Base-by-base conservation (phyloP, 176 grass and related monocot species). In the Triticum dicoccoides region DNA sequence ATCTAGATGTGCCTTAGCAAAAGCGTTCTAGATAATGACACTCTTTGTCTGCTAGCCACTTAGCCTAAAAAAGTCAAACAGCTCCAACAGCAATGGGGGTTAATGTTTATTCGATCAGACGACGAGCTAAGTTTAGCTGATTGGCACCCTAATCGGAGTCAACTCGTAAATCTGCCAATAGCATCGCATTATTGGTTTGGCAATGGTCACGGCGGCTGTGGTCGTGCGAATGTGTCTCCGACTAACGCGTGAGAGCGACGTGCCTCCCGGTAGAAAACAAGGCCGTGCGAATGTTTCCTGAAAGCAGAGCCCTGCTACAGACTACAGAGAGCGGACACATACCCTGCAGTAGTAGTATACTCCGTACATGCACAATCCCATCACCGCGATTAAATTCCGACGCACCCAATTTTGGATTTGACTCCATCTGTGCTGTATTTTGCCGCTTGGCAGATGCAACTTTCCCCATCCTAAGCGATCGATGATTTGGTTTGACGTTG, bases 191-290 rank as follows among this genome's bases (percentile, higher is more conserved):
- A 12, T 33, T 67, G 78, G 41, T 29, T 54, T 33, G 27, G 18
- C 11, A 69, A 21, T 34, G 34, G 58, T 32, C 34, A 14, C 2
- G 37, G 79, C 24, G 29, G 17, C 14, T 20, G 2, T 62, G n/a
- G 38, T 83, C 56, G 69, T 63, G 69, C 24, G 69, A 61, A 41
- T 18, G 29, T 61, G 49, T 34, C 21, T 52, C 72, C 12, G 42
- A 10, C 34, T 44, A 66, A 5, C 17, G 27, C 12, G 2, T 14
- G 76, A 89, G 45, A 58, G 33, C 41, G 21, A 84, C 82, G 87
- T 86, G 83, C 38, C 78, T 62, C 34, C 78, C n/a, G 77, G 14
- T 77, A 82, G 62, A 5, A 62, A 61, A 45, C 79, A 62, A 18
- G 23, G 12, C 42, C 42, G 41, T 71, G 80, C 20, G 6, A 62